Conservation (phyloP, 2,329 filamentous ascomycete species). For the Cadophora sp. region DNA sequence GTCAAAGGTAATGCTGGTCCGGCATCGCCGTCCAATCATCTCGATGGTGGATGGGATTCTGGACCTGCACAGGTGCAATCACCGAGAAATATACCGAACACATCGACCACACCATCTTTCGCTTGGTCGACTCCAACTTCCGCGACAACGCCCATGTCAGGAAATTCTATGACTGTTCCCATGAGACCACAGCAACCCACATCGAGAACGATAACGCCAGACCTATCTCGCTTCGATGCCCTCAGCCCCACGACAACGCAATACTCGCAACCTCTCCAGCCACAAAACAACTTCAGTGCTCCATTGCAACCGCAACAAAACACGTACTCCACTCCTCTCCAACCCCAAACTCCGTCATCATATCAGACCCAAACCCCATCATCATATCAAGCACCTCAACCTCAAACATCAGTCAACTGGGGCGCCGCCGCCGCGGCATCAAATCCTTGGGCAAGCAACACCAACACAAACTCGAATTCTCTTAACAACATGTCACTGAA, state of each 20-base stretch:
- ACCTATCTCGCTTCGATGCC: slow-evolving; percentile 60
- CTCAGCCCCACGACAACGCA: slow-evolving; percentile 66
- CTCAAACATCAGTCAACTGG: slow-evolving; percentile 55
- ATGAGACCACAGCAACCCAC: slow-evolving; percentile 46
- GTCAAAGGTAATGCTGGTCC: slow-evolving; percentile 73
- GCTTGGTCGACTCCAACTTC: slow-evolving; percentile 68
- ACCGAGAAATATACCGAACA: slow-evolving; percentile 24
- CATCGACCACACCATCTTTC: slow-evolving; percentile 56
- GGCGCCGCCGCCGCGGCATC: slow-evolving; percentile 49
- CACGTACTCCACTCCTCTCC: slow-evolving; percentile 30
- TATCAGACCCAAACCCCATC: no score
- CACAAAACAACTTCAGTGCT: slow-evolving; percentile 52
- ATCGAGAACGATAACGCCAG: slow-evolving; percentile 65
- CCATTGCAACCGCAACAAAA: slow-evolving; percentile 28
- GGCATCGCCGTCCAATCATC: slow-evolving; percentile 46
- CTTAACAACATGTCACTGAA: slow-evolving; percentile 57
- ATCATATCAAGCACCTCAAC: slow-evolving; percentile 34
- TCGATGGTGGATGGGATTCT: slow-evolving; percentile 60
- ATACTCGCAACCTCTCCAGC: slow-evolving; percentile 61
- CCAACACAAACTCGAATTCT: slow-evolving; percentile 45
- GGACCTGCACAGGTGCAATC: slow-evolving; percentile 48
- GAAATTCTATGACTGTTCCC: slow-evolving; percentile 29
- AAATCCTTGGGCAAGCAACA: slow-evolving; percentile 58
- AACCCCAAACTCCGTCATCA: slow-evolving; percentile 33
- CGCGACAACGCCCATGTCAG: slow-evolving; percentile 41